phyloP scores from a whole-genome alignment of 441 rosid species.

The Kokia cookei region DNA sequence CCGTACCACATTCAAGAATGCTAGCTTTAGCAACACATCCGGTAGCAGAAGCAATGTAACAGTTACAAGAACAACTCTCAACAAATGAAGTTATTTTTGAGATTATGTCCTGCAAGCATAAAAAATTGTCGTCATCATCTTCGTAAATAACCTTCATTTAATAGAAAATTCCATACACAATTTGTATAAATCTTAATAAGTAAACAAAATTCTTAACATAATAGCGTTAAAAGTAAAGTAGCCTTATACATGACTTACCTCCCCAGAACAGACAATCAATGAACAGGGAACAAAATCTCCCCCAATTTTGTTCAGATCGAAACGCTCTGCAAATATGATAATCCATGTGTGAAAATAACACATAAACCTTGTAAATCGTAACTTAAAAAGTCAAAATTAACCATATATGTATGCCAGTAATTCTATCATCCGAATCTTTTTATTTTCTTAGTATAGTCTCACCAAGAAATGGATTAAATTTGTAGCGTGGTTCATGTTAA shows the following conservation, averaged over 20 bases:
- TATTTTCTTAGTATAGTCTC: background rate
- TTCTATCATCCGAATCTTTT: background rate
- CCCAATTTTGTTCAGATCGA: background rate
- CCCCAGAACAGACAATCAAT: background rate
- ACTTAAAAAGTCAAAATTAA: background rate
- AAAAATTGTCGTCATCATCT: background rate
- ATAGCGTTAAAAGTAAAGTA: background rate
- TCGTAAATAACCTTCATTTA: background rate
- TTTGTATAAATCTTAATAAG: background rate
- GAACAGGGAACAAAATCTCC: background rate
- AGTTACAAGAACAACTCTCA: background rate
- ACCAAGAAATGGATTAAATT: background rate
- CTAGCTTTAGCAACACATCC: background rate
- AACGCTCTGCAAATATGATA: background rate
- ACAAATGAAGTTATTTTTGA: background rate
- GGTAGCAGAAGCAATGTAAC: background rate
- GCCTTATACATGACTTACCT: background rate
- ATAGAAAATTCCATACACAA: background rate
- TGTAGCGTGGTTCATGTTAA: background rate
- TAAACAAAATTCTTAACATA: background rate
- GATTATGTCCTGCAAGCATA: conserved; percentile 2
- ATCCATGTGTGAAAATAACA: background rate
- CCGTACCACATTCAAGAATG: background rate
- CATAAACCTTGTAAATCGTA: background rate
- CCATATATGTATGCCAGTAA: background rate